Evolutionary conservation across 306 rosid species (phyloP).

Genomic region (Glycine latifolia): DNA sequence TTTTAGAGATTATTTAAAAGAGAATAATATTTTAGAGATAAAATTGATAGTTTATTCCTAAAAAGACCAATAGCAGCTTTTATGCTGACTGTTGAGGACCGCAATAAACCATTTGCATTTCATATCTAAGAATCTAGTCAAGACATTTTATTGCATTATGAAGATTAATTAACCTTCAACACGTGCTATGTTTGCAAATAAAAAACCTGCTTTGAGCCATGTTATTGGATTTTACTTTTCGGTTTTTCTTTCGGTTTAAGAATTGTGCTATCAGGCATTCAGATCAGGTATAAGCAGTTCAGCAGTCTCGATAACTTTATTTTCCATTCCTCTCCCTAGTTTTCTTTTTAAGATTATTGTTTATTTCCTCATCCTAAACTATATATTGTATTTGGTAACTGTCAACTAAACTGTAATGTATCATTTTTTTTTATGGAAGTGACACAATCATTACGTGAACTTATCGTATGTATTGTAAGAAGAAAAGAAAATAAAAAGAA

Average conservation of each 20-base stretch:
- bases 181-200: conserved; percentile 31
- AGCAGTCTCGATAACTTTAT: background rate
- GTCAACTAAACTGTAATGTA: background rate
- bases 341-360: background rate
- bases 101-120: background rate
- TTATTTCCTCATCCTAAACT: conserved; percentile 11
- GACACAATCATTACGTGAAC: background rate
- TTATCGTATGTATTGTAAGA: too few relatives aligned
- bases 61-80: too few relatives aligned
- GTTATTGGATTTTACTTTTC: background rate
- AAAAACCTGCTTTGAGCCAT: conserved; percentile 7
- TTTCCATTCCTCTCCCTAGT: conserved; percentile 2
- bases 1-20: too few relatives aligned
- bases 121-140: background rate
- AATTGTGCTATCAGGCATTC: background rate
- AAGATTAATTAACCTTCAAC: conserved; percentile 17
- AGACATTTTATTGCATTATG: conserved; percentile 22
- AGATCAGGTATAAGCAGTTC: too few relatives aligned
- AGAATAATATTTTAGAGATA: too few relatives aligned
- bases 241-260: too few relatives aligned
- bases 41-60: too few relatives aligned
- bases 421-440: background rate
- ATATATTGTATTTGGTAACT: background rate
- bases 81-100: background rate
- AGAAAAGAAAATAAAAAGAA: too few relatives aligned